Percentiles rank a stretch among this genome's conserved stretches.
These are phyloP conservation scores for Metschnikowia bowlesiae DNA, from an alignment of 805 yeast species.

Conservation along the genomic window DNA sequence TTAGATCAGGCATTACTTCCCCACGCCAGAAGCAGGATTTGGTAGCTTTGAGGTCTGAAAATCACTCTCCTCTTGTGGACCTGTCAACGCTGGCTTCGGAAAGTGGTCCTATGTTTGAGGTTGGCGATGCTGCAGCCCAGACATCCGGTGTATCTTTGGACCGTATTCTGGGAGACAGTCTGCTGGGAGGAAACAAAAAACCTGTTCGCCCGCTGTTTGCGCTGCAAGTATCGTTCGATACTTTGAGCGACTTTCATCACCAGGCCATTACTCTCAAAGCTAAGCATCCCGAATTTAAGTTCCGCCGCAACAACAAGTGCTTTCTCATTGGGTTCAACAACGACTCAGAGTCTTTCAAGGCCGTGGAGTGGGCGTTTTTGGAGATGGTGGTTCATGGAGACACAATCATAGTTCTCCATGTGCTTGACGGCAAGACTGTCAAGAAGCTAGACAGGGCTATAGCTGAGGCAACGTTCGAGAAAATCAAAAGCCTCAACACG, in stretches of 20 bases:
- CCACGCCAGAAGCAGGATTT: neutral
- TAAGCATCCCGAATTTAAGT: constrained; percentile 40
- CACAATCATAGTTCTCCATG: constrained; percentile 39
- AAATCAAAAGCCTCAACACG: constrained; percentile 31
- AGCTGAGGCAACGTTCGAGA: constrained; percentile 27
- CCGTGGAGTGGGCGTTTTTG: constrained; percentile 43
- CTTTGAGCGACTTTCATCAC: constrained; percentile 28
- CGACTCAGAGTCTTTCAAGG: constrained; percentile 34
- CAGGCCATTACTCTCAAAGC: constrained; percentile 37
- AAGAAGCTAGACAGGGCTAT: constrained; percentile 24
- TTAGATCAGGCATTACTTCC: constrained; percentile 4
- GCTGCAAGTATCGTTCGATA: constrained; percentile 41
- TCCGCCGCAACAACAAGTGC: constrained; percentile 42
- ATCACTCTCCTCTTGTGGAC: neutral
- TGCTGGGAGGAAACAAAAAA: neutral
- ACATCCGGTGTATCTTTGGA: neutral
- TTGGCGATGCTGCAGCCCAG: neutral
- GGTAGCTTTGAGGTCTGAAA: too few relatives aligned
- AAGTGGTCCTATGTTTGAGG: neutral
- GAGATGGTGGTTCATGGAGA: constrained; percentile 43
- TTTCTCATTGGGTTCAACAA: constrained; percentile 37
- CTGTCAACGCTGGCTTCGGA: neutral
- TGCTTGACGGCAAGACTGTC: constrained; percentile 33
- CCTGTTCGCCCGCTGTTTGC: constrained; percentile 23
- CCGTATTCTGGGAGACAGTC: neutral